A percentile compares a stretch with the other conserved stretches of the same genome.
phyloP scores from a whole-genome alignment of 2,329 filamentous ascomycete genomes.

The Lachnellula willkommii region DNA sequence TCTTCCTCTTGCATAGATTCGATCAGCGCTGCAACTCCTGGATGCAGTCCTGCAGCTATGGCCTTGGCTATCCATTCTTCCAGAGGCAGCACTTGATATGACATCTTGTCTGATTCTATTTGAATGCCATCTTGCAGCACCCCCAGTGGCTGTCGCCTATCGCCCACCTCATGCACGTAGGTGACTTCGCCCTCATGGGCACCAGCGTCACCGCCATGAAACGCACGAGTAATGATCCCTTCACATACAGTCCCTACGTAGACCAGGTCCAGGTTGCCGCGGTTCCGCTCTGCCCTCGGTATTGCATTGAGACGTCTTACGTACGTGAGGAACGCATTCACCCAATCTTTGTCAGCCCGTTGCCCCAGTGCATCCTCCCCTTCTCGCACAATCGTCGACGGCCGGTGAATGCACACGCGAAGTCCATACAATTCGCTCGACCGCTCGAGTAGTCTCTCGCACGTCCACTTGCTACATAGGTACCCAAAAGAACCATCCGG shows the following conservation, averaged over 20 bases:
- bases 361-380: not conserved
- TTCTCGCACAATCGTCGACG: constrained; percentile 11
- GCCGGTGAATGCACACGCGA: constrained; percentile 30
- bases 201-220: not conserved
- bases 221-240: not conserved
- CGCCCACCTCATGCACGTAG: not conserved
- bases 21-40: not conserved
- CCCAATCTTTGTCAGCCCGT: not conserved
- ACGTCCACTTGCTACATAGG: constrained; percentile 32
- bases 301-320: not conserved
- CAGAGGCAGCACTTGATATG: not conserved
- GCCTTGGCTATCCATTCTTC: not conserved
- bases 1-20: not conserved
- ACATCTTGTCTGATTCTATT: not conserved
- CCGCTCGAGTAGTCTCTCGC: constrained; percentile 32
- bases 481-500: constrained; percentile 32
- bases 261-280: not conserved
- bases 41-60: not conserved
- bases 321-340: not conserved
- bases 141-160: not conserved
- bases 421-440: constrained; percentile 10
- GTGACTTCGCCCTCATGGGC: not conserved
- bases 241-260: not conserved
- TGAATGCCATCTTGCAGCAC: not conserved
- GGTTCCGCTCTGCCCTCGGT: not conserved